Percentiles rank a stretch among this genome's conserved stretches.
phyloP scores from a whole-genome alignment of 768 basidiomycete genomes.

The Tremella fuciformis region DNA sequence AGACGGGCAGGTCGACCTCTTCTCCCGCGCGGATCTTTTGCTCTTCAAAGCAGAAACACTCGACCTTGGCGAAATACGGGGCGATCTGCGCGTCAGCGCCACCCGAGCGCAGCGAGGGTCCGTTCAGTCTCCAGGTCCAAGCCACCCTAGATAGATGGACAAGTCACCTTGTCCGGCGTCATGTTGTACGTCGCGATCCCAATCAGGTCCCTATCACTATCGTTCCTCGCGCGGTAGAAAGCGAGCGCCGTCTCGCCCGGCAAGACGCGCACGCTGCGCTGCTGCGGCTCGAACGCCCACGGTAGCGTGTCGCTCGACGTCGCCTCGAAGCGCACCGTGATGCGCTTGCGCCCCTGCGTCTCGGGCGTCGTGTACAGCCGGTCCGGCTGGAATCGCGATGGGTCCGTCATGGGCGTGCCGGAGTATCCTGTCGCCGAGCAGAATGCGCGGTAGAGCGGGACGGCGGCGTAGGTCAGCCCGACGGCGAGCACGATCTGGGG shows the following conservation, averaged over 20 bases:
- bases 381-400: slow-evolving; percentile 62
- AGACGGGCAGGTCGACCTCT: slow-evolving; percentile 94
- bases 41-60: slow-evolving; percentile 99
- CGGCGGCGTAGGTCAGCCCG: slow-evolving; percentile 92
- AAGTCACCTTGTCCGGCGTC: slow-evolving; percentile 85
- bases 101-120: too few relatives aligned
- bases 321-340: slow-evolving; percentile 95
- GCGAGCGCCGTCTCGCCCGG: slow-evolving; percentile 95
- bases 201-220: slow-evolving; percentile 79
- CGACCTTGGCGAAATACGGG: slow-evolving; percentile 97
- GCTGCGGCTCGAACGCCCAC: slow-evolving; percentile 89
- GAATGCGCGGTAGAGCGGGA: slow-evolving; percentile 95
- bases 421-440: slow-evolving; percentile 96
- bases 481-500: slow-evolving; percentile 70
- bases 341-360: slow-evolving; percentile 62
- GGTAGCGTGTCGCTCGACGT: slow-evolving; percentile 83
- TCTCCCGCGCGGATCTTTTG: slow-evolving; percentile 90
- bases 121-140: too few relatives aligned
- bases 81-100: slow-evolving; percentile 65
- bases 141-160: too few relatives aligned
- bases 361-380: slow-evolving; percentile 60
- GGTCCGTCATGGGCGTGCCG: slow-evolving; percentile 85
- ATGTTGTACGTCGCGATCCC: slow-evolving; percentile 99
- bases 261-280: slow-evolving; percentile 81
- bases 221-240: slow-evolving; percentile 91